A percentile compares a stretch with the other conserved stretches of the same genome.
These are phyloP conservation scores for Sporothrix schenckii DNA, from an alignment of 2,329 filamentous ascomycete genomes.

Conservation along the genomic window DNA sequence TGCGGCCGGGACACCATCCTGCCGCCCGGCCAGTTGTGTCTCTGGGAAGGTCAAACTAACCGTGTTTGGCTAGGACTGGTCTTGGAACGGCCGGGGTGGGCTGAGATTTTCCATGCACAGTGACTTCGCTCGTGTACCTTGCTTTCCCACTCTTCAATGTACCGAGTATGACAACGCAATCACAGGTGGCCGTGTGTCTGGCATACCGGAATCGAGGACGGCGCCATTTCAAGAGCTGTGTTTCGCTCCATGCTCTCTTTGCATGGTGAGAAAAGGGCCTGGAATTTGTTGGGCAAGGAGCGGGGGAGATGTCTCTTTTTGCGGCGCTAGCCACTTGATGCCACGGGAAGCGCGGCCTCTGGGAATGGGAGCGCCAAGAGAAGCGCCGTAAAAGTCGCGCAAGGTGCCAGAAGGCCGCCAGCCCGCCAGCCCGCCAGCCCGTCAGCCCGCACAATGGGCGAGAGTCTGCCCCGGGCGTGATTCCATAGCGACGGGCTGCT, in stretches of 20 bases:
- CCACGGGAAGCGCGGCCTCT: slow-evolving; percentile 15
- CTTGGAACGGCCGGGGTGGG: slow-evolving; percentile 19
- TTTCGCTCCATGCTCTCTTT: not conserved
- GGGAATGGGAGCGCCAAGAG: not conserved
- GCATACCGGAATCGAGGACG: slow-evolving; percentile 20
- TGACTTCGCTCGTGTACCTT: not conserved
- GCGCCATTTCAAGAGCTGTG: slow-evolving; percentile 7
- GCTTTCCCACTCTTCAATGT: not conserved
- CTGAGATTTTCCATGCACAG: slow-evolving; percentile 10
- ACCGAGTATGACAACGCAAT: not conserved
- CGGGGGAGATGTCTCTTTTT: slow-evolving; percentile 4
- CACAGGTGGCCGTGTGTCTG: slow-evolving; percentile 3
- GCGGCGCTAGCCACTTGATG: slow-evolving; percentile 1
- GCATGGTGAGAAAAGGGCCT: not conserved
- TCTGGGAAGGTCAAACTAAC: slow-evolving; percentile 14
- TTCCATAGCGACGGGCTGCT: slow-evolving; percentile 9
- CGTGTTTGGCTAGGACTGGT: slow-evolving; percentile 17
- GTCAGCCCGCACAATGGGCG: not conserved
- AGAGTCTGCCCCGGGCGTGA: slow-evolving; percentile 4
- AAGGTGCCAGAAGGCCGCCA: not conserved
- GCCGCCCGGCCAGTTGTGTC: slow-evolving; percentile 15
- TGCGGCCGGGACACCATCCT: slow-evolving; percentile 17
- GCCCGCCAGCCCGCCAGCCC: slow-evolving; percentile 2
- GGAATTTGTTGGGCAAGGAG: not conserved
- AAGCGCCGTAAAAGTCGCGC: slow-evolving; percentile 22